Base-by-base conservation (phyloP, 768 basidiomycete genomes). In the Pisolithus microcarpus region DNA sequence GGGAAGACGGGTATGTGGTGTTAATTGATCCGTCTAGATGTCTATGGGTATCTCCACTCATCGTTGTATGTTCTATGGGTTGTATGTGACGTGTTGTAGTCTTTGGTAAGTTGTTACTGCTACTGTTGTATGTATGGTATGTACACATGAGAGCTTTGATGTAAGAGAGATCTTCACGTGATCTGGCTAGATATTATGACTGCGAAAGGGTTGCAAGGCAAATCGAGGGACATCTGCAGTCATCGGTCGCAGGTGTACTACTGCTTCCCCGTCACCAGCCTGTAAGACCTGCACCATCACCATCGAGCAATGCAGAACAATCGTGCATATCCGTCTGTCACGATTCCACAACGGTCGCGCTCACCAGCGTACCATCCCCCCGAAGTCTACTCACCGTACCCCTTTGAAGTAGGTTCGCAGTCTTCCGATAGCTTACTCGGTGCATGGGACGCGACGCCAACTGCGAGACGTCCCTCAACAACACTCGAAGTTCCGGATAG, bases 271-370 rank as follows among this genome's bases (percentile, higher is more conserved):
- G 40, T 23, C 21, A 11, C 23, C 13, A 34, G 34, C 13, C 13
- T 5, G 34, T 15, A 34, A 34, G 34, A 34, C 19, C 19, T 13
- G 40, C 23, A 42, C 11, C 21, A 5, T 18, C 18, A 28, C 42
- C 21, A 43, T 24, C 42, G 8, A 49, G 1, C 53, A 11, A 67
- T 67, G 65, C 48, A 67, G 1, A 65, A 58, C 52, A 28, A 66
- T 50, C 65, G 61, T 52, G 66, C 67, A 19, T 58, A 69, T 28
- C 74, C 72, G 7, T 60, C 70, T 46, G 39, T 75, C 45, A 50
- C 59, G 34, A 74, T 77, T 31, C 74, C 75, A 11, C 53, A 63
- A 6, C 70, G 63, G 53, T 57, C 69, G 6, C 61, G 59, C 31
- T 68, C 63, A 44, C 69, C 70, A 13, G 50, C 58, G 21, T 63